Base-by-base conservation (phyloP, 208 protist species). In the Wallacemonas rigidus region DNA sequence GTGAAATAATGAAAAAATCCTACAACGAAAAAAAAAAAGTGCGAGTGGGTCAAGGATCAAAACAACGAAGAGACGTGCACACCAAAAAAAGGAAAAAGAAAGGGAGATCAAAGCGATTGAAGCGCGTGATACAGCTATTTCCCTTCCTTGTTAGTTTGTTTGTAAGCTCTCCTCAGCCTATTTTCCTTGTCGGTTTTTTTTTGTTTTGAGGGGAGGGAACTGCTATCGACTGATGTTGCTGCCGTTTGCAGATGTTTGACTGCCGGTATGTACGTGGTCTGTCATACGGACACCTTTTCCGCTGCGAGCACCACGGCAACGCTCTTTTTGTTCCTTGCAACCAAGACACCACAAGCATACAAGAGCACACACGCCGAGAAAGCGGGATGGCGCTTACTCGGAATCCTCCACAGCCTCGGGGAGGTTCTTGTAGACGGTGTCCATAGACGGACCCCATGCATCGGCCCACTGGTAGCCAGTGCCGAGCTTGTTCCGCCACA, bases 391-490 rank as follows among this genome's bases (percentile, higher is more conserved):
- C 60, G 2, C 4, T 69, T 69, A 61, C 73, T 93, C 85, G 60
- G 60, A 8, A 15, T 65, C 60, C 70, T 93, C 80, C 55, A 90
- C 89, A 26, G 78, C 77, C 71, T 89, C 85, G 14, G 91, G 91
- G 39, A 96, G 84, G 74, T 94, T 88, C 77, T 84, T 85, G 78
- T 80, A 96, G 64, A 96, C 14, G 43, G 85, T 93, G 72, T 86
- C 81, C 73, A 90, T 91, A 77, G 91, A 75, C 58, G 84, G 85
- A 64, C 91, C 91, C 88, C 88, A 94, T 17, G 86, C 91, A 67
- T 96, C 91, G 68, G 91, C 71, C 91, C 91, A 96, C 85, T 93
- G 74, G 82, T 96, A 96, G 76, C 91, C 91, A 26, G 85, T 93
- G 79, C 91, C 91, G 56, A 96, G 77, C 76, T 92, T 94, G 76